phyloP scores from a whole-genome alignment of 2,329 filamentous ascomycete genomes.

The Myriosclerotinia curreyana region DNA sequence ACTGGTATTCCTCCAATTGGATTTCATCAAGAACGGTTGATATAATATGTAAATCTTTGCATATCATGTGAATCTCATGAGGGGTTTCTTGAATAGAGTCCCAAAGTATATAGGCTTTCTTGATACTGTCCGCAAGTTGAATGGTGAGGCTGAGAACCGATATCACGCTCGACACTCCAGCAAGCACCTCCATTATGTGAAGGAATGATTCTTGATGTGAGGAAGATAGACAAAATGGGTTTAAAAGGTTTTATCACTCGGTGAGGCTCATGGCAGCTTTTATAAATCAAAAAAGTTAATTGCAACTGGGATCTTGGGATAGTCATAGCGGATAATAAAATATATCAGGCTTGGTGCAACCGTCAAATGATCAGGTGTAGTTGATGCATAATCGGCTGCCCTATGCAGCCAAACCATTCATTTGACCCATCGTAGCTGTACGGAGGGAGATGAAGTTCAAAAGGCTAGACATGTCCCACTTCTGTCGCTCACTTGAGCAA shows the following conservation, averaged over 20 bases:
- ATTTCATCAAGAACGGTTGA: too few relatives aligned
- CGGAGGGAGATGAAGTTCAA: neutral
- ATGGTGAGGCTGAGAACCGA: neutral
- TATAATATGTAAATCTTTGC: too few relatives aligned
- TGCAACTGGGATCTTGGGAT: neutral
- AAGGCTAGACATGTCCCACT: neutral
- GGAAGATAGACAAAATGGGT: neutral
- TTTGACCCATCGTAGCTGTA: neutral
- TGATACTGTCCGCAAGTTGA: neutral
- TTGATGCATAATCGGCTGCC: neutral
- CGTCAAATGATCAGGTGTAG: neutral
- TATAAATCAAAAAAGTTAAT: neutral
- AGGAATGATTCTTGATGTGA: neutral
- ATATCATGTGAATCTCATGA: too few relatives aligned
- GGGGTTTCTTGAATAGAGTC: neutral
- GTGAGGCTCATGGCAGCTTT: neutral
- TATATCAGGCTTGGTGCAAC: neutral
- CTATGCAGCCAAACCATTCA: neutral
- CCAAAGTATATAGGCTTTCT: neutral
- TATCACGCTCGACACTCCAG: neutral
- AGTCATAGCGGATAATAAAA: neutral
- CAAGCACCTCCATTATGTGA: neutral
- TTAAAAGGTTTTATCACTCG: neutral
- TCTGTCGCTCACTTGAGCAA: neutral
- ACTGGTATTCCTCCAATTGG: too few relatives aligned